A percentile compares a stretch with the other conserved stretches of the same genome.
Conservation (phyloP, 257 asterid genomes). For the Solanum infundibuliforme region DNA sequence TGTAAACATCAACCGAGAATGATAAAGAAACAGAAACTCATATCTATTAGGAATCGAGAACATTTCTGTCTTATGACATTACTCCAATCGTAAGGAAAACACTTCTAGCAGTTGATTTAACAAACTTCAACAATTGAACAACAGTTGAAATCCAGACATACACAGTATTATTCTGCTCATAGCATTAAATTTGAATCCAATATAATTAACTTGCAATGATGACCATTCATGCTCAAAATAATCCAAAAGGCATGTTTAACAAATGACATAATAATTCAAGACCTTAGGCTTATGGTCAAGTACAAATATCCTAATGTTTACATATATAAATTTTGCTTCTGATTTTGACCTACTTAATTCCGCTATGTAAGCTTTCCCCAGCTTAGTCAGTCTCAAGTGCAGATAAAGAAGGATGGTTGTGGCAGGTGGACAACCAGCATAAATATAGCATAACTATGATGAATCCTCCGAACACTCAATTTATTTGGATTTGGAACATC, state of each 20-base stretch:
- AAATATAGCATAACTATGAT: not conserved
- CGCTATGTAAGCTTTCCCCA: not conserved
- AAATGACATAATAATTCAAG: not conserved
- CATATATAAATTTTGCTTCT: not conserved
- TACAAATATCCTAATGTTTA: not conserved
- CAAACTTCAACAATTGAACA: not conserved
- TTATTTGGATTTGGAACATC: not conserved
- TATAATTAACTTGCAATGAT: not conserved
- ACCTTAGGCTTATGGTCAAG: not conserved
- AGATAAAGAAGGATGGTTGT: not conserved
- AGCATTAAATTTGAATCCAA: not conserved
- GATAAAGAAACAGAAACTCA: not conserved
- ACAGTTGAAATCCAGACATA: not conserved
- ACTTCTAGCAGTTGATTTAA: not conserved
- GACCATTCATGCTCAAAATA: not conserved
- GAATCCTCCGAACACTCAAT: not conserved
- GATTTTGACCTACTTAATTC: not conserved
- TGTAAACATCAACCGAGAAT: constrained; percentile 15
- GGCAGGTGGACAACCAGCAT: not conserved
- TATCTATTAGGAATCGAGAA: not conserved
- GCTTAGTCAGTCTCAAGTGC: not conserved
- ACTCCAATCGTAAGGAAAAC: not conserved
- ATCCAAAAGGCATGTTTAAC: not conserved
- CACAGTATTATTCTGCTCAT: not conserved
- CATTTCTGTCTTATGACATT: not conserved